phyloP scores from a whole-genome alignment of 2,329 filamentous ascomycete genomes.

The Rachicladosporium sp. region DNA sequence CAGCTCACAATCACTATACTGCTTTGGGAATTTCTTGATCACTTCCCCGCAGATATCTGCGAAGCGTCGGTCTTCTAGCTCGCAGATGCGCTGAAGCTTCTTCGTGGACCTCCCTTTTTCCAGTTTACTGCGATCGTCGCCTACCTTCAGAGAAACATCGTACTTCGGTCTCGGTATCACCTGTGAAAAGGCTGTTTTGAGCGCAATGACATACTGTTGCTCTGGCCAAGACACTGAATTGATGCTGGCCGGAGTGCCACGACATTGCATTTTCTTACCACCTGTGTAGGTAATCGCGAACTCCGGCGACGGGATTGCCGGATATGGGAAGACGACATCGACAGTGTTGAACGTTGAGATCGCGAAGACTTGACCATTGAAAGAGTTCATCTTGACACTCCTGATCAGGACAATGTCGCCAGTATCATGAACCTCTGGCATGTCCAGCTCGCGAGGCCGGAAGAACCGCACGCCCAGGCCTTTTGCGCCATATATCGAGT shows the following conservation, averaged over 20 bases:
- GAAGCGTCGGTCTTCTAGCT: constrained; percentile 46
- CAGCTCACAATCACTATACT: constrained; percentile 40
- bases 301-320: constrained; percentile 13
- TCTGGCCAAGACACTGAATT: constrained; percentile 14
- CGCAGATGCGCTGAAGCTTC: constrained; percentile 54
- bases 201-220: constrained; percentile 23
- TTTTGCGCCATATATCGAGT: constrained; percentile 8
- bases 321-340: constrained; percentile 14
- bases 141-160: no score
- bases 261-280: constrained; percentile 7
- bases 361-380: constrained; percentile 8
- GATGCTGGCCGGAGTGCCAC: constrained; percentile 3
- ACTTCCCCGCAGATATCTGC: constrained; percentile 63
- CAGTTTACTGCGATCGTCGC: background rate
- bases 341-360: constrained; percentile 16
- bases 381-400: constrained; percentile 17
- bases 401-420: constrained; percentile 56
- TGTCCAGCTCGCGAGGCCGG: constrained; percentile 24
- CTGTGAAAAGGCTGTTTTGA: constrained; percentile 10
- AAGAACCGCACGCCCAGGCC: constrained; percentile 48
- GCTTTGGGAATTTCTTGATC: constrained; percentile 40
- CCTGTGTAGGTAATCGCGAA: constrained; percentile 19
- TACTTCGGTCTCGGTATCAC: background rate
- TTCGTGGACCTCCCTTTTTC: background rate
- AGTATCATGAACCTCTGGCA: constrained; percentile 30